Evolutionary conservation across 495 filamentous ascomycete species (phyloP), one percentile per base, ranked within the genome.

Genomic region (Bacidia rubella): DNA sequence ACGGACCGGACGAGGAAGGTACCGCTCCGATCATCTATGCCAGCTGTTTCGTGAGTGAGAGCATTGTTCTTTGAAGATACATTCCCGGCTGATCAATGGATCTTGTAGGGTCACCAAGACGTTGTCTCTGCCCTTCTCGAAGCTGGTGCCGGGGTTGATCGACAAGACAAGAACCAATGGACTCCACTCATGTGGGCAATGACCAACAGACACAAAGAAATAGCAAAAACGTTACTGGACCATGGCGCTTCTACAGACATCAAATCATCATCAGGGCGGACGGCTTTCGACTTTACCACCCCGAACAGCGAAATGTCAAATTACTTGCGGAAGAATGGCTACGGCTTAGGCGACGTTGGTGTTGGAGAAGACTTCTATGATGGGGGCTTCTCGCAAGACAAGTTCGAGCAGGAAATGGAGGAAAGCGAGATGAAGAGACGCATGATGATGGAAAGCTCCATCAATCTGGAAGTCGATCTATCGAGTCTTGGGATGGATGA

Each of bases 401-500:
- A 80, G 45, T 97, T 98, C 59, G 93, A 98, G 64, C 88, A 98
- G 61, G 92, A 97, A 59, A 80, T 97, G 75, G 90, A 90, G 3
- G 92, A 98, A 66, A 97, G 87, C 56, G 92, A 97, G 66, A 79
- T 95, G 77, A 86, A 88, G 59, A 75, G 90, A 51, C 81, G 92
- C 19, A 96, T 99, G 90, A 97, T 97, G 92, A 96, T 97, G 83
- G 93, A 99, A 65, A 99, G 92, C 63, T 90, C 93, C 11, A 83
- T 93, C 52, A 95, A 99, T 63, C 73, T 99, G 26, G 92, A 99
- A 65, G 92, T 99, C 25, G 92, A 99, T 62, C 66, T 99, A 43
- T 92, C 92, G 2, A 97, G 92, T 63, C 75, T 99, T 52, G 93
- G 93, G 32, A 78, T 99, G 57, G 92, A 99, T 61, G 92, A 99